Conservation (phyloP, 2,329 filamentous ascomycete species). For the Leptographium wingfieldii region DNA sequence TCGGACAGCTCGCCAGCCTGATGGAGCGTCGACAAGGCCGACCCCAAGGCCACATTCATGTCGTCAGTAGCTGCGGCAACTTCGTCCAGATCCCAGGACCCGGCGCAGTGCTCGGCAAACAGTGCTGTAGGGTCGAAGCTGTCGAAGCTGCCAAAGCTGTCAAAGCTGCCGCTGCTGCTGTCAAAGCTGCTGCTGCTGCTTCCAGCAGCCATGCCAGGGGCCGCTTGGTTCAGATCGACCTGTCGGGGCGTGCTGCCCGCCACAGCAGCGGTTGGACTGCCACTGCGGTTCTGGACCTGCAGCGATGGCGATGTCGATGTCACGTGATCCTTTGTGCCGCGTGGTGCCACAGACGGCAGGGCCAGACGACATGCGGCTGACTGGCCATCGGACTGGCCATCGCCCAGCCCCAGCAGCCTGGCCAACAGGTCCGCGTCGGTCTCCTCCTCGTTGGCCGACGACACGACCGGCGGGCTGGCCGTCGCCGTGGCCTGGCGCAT, state of each 20-base stretch:
- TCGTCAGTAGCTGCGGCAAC: not conserved
- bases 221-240: too few species aligned
- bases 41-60: too few species aligned
- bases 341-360: not conserved
- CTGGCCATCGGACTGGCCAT: not conserved
- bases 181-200: not conserved
- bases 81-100: not conserved
- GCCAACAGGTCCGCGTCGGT: not conserved
- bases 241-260: too few species aligned
- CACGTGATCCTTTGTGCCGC: not conserved
- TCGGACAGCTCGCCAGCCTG: too few species aligned
- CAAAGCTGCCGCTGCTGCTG: not conserved
- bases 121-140: not conserved
- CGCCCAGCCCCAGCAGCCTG: not conserved
- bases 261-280: too few species aligned
- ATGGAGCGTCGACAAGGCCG: not conserved
- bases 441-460: not conserved
- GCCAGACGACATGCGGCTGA: not conserved
- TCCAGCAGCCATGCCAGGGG: not conserved
- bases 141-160: not conserved
- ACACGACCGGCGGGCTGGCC: not conserved
- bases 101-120: not conserved
- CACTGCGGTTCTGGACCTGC: too few species aligned
- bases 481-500: not conserved
- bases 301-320: not conserved